Evolutionary conservation across 2,329 filamentous ascomycete species (phyloP).

Genomic region (Verticillium dahliae): DNA sequence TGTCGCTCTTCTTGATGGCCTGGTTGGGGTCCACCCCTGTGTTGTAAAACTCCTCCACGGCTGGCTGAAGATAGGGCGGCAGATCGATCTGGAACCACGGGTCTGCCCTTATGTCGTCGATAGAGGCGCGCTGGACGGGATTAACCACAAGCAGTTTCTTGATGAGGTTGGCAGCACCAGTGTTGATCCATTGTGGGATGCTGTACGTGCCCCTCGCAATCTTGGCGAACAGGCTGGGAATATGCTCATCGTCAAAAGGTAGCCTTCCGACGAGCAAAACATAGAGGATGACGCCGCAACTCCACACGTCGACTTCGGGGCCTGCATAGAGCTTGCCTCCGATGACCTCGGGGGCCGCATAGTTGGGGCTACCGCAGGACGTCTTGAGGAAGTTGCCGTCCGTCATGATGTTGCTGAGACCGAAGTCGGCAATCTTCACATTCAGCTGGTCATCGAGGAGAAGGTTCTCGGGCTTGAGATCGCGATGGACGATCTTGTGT

Average conservation of each 20-base stretch:
- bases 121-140: constrained; percentile 87
- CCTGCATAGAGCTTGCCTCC: constrained; percentile 96
- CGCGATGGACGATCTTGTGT: constrained; percentile 97
- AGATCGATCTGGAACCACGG: constrained; percentile 90
- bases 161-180: constrained; percentile 75
- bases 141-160: constrained; percentile 94
- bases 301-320: constrained; percentile 98
- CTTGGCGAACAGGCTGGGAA: constrained; percentile 94
- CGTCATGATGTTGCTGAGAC: constrained; percentile 99
- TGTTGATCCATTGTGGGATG: constrained; percentile 84
- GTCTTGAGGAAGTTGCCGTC: constrained; percentile 99
- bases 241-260: constrained; percentile 97
- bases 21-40: constrained; percentile 92
- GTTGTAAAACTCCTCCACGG: constrained; percentile 86
- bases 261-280: constrained; percentile 75
- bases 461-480: constrained; percentile 95
- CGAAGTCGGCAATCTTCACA: constrained; percentile 98
- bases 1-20: constrained; percentile 75
- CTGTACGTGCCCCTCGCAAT: constrained; percentile 92
- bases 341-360: constrained; percentile 95
- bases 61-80: constrained; percentile 77
- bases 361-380: constrained; percentile 96
- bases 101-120: constrained; percentile 87
- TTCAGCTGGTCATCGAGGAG: constrained; percentile 92
- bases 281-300: constrained; percentile 85